Base-by-base conservation (phyloP, 148 eudicot species). In the Agrostemma githago region DNA sequence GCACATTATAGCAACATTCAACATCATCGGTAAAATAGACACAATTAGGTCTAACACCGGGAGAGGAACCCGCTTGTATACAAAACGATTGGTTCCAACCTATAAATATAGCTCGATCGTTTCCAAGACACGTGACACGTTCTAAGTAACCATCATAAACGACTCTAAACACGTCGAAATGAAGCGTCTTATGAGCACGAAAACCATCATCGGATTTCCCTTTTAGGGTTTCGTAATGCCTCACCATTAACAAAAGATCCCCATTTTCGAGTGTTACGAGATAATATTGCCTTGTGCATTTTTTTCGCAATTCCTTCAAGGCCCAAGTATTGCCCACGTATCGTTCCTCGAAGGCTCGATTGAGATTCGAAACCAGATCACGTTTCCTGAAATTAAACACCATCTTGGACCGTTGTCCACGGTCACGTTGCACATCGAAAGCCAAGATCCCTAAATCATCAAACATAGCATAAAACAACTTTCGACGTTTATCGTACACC, bases 21-120 rank as follows among this genome's bases (percentile, higher is more conserved):
- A 64, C 41, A 64, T 64, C 68, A 19, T 34, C 68, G 8, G 68
- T 64, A 9, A 64, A 64, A 64, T 64, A 34, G 68, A 64, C 37
- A 5, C 41, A 34, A 16, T 64, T 64, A 34, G 68, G 71, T 17
- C 8, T 44, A 68, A 68, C 26, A n/a, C 56, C 72, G 21, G 72
- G 72, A 38, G 58, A 68, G 16, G 14, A 16, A 42, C 21, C 6
- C 4, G 58, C 58, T 2, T 46, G 3, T 17, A 68, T 46, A 44
- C 38, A 68, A 10, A 68, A 68, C 15, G 72, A 68, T 16, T 44
- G 58, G 53, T 68, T 68, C 58, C 39, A 26, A 7, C 57, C 72
- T 26, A 26, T 26, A 26, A 26, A 26, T 26, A 26, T 26, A 26
- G 34, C 34, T 26, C 34, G 34, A 26, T 26, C 34, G 34, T 26